Evolutionary conservation across 306 rosid species (phyloP).

Genomic region (Corylus avellana): DNA sequence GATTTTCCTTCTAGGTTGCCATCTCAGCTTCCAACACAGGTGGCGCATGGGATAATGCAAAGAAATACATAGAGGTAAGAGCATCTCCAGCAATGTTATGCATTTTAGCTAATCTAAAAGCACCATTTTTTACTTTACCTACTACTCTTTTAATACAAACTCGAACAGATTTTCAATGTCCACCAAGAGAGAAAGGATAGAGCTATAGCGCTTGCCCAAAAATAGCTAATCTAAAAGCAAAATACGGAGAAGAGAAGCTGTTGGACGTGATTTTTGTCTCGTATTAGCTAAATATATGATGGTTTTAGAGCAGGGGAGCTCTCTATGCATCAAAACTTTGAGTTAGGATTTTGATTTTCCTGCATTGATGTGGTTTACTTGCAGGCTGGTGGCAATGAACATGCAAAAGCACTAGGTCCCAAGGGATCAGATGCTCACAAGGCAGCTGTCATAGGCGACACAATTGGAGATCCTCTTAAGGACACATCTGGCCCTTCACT

Average conservation of each 20-base stretch:
- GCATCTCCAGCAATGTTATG: too few species aligned
- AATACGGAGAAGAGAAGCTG: too few species aligned
- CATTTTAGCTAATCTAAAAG: too few species aligned
- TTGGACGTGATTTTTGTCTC: too few species aligned
- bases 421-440: slow-evolving; percentile 66
- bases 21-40: slow-evolving; percentile 76
- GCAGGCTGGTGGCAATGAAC: slow-evolving; percentile 58
- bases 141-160: too few species aligned
- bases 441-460: slow-evolving; percentile 65
- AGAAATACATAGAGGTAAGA: slow-evolving; percentile 67
- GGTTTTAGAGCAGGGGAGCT: too few species aligned
- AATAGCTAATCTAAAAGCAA: too few species aligned
- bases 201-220: too few species aligned
- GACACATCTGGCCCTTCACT: slow-evolving; percentile 73
- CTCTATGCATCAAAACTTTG: neutral
- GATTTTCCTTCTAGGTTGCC: slow-evolving; percentile 43
- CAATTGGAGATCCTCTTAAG: slow-evolving; percentile 62
- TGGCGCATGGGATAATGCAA: slow-evolving; percentile 72
- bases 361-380: slow-evolving; percentile 1
- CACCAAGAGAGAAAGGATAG: too few species aligned
- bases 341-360: neutral
- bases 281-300: too few species aligned
- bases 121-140: too few species aligned
- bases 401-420: slow-evolving; percentile 66
- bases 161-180: too few species aligned